Conservation (phyloP, 2,329 filamentous ascomycete species). For the Stagonosporopsis rhizophila region DNA sequence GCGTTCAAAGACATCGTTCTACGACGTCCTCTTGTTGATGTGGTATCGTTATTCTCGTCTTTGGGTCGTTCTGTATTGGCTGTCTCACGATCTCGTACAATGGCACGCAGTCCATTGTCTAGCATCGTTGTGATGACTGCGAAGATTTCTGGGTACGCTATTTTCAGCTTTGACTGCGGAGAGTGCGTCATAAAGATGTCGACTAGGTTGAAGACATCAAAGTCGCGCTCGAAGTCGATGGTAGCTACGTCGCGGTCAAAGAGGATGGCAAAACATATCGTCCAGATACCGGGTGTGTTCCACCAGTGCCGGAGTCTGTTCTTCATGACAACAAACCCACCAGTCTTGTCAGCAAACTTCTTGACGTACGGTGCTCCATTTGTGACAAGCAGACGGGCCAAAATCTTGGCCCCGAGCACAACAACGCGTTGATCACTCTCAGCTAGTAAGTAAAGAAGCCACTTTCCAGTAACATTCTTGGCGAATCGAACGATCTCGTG, state of each 20-base stretch:
- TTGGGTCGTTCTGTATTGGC: constrained; percentile 23
- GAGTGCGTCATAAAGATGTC: constrained; percentile 68
- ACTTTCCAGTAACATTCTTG: constrained; percentile 95
- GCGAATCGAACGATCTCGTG: constrained; percentile 84
- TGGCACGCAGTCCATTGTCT: constrained; percentile 75
- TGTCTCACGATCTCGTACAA: constrained; percentile 46
- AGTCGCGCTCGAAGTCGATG: constrained; percentile 74
- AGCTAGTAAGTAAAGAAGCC: constrained; percentile 88
- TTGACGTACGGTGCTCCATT: constrained; percentile 82
- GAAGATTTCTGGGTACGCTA: constrained; percentile 79
- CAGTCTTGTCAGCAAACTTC: constrained; percentile 85
- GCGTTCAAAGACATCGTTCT: constrained; percentile 72
- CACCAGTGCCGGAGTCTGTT: constrained; percentile 85
- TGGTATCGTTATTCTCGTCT: constrained; percentile 26
- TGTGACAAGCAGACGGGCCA: constrained; percentile 81
- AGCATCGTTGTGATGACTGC: constrained; percentile 86
- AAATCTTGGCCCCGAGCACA: constrained; percentile 78
- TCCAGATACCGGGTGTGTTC: constrained; percentile 85
- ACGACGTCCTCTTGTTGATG: constrained; percentile 54
- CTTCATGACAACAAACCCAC: constrained; percentile 86
- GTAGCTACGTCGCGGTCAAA: constrained; percentile 83
- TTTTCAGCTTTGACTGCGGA: constrained; percentile 59
- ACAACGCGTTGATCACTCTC: constrained; percentile 87
- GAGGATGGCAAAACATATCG: constrained; percentile 84
- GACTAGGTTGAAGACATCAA: constrained; percentile 76